These are phyloP conservation scores for Gamarada debralockiae DNA, from an alignment of 495 filamentous ascomycete species.

Conservation along the genomic window DNA sequence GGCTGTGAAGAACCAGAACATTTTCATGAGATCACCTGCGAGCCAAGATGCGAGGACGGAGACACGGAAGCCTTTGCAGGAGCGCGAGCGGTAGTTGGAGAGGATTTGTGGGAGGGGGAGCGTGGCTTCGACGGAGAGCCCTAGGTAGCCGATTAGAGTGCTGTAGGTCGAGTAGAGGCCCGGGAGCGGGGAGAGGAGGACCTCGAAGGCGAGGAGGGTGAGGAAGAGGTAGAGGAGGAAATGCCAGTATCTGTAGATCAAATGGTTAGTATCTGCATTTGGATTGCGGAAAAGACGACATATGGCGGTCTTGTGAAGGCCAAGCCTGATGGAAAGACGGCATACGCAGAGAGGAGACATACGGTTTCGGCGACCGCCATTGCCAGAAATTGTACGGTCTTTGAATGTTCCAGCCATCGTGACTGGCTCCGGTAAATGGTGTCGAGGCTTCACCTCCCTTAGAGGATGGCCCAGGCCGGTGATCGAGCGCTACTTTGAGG, in stretches of 20 bases:
- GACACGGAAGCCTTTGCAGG: constrained; percentile 85
- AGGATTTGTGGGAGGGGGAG: constrained; percentile 89
- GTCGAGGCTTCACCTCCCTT: constrained; percentile 51
- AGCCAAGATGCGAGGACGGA: constrained; percentile 87
- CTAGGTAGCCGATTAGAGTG: constrained; percentile 68
- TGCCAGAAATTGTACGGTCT: constrained; percentile 94
- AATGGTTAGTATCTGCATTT: neutral
- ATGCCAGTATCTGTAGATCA: constrained; percentile 70
- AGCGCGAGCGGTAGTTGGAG: constrained; percentile 69
- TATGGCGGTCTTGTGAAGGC: too few species aligned
- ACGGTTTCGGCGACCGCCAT: constrained; percentile 80
- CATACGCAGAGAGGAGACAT: too few species aligned
- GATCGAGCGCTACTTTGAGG: constrained; percentile 84
- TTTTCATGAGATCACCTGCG: constrained; percentile 89
- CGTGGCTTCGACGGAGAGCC: constrained; percentile 84
- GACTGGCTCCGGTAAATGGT: constrained; percentile 52
- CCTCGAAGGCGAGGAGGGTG: constrained; percentile 61
- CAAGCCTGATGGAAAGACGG: too few species aligned
- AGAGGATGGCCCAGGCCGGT: constrained; percentile 64
- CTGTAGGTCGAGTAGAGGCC: constrained; percentile 63
- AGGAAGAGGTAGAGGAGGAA: constrained; percentile 72
- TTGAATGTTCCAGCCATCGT: constrained; percentile 42
- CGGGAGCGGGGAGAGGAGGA: constrained; percentile 60
- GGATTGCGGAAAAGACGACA: neutral
- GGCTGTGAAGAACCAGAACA: constrained; percentile 86